Evolutionary conservation across 1,139 yeast genomes (phyloP).

Genomic region (Taphrina betulina): DNA sequence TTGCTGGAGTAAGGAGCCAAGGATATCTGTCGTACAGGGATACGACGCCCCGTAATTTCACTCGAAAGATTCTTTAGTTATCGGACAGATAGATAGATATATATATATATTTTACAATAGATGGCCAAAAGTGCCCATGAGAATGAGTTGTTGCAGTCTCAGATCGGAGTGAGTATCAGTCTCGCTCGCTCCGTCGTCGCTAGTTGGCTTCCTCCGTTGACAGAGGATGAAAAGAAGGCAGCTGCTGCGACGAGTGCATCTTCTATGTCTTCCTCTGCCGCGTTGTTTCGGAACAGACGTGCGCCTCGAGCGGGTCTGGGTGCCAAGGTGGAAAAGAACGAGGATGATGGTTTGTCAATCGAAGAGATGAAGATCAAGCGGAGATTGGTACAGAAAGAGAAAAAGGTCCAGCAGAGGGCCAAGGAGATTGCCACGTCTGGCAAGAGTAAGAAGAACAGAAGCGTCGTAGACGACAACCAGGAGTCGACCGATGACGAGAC

Average conservation of each 20-base stretch:
- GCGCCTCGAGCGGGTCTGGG: conserved; percentile 17
- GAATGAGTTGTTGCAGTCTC: conserved; percentile 12
- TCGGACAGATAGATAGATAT: too few species aligned
- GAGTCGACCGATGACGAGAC: conserved; percentile 9
- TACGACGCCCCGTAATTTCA: too few species aligned
- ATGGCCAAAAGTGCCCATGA: too few species aligned
- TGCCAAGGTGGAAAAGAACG: conserved; percentile 2
- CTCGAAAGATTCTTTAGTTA: too few species aligned
- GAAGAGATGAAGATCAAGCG: conserved; percentile 15
- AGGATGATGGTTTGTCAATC: not conserved
- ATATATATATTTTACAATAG: too few species aligned
- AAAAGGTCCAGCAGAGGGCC: not conserved
- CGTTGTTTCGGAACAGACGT: conserved; percentile 6
- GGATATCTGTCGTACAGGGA: too few species aligned
- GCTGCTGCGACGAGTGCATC: too few species aligned
- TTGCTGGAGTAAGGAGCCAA: too few species aligned
- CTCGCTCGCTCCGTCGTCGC: conserved; percentile 26
- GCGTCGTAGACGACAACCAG: not conserved
- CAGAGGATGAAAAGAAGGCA: not conserved
- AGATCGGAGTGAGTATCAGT: conserved; percentile 29
- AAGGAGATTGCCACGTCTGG: not conserved
- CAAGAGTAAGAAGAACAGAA: not conserved
- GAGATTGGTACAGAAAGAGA: conserved; percentile 4
- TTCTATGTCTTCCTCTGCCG: too few species aligned
- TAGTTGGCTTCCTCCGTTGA: conserved; percentile 26